Conservation (phyloP, 2,329 filamentous ascomycete genomes). For the Phialophora verrucosa region DNA sequence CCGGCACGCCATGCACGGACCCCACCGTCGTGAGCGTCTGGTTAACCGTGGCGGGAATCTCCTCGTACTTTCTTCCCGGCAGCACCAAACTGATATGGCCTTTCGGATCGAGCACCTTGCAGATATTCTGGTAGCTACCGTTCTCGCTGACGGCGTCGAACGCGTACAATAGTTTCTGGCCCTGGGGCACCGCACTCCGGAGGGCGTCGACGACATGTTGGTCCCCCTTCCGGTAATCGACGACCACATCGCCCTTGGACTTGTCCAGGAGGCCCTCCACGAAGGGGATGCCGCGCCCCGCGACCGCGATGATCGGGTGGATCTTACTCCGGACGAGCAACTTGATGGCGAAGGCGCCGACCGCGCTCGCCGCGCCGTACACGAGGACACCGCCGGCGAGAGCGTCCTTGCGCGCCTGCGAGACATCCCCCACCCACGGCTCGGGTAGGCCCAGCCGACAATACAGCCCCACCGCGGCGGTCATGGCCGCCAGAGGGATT, state of each 20-base stretch:
- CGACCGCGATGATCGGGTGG: slow-evolving; percentile 66
- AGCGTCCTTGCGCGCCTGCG: slow-evolving; percentile 31
- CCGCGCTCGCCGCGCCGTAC: slow-evolving; percentile 63
- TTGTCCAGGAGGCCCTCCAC: slow-evolving; percentile 61
- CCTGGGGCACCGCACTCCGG: slow-evolving; percentile 49
- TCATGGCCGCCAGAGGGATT: slow-evolving; percentile 36
- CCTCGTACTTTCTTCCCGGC: slow-evolving; percentile 32
- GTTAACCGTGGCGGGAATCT: slow-evolving; percentile 31
- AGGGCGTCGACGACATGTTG: slow-evolving; percentile 57
- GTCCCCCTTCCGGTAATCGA: slow-evolving; percentile 66
- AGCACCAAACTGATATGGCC: slow-evolving; percentile 33
- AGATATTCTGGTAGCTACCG: slow-evolving; percentile 54
- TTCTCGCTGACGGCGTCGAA: slow-evolving; percentile 65
- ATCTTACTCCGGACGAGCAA: slow-evolving; percentile 62
- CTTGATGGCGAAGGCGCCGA: slow-evolving; percentile 66
- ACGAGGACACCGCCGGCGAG: slow-evolving; percentile 50
- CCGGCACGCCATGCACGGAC: slow-evolving; percentile 32
- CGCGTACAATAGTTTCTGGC: slow-evolving; percentile 56
- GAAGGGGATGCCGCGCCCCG: slow-evolving; percentile 58
- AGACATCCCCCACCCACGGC: slow-evolving; percentile 28
- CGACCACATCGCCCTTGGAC: slow-evolving; percentile 60
- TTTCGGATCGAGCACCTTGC: slow-evolving; percentile 49
- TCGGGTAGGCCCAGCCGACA: slow-evolving; percentile 33
- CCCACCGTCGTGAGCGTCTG: slow-evolving; percentile 34
- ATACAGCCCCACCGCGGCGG: slow-evolving; percentile 31